Conservation (phyloP, 352 stramenopile species). For the Globisporangium spiculum region DNA sequence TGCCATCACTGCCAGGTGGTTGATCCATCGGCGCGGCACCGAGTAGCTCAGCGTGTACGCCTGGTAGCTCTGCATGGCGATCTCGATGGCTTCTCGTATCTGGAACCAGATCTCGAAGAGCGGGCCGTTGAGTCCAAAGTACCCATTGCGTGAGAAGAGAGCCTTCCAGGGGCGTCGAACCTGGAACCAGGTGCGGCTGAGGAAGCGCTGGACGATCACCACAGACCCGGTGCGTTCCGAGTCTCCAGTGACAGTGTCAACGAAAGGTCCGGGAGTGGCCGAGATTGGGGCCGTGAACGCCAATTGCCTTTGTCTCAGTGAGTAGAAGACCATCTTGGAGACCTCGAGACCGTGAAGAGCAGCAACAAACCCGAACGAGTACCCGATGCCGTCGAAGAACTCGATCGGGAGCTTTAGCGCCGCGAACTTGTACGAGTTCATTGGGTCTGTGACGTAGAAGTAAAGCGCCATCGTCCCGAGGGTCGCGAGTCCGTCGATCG, state of each 20-base stretch:
- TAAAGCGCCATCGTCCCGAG: neutral
- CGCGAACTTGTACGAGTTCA: neutral
- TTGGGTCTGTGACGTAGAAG: neutral
- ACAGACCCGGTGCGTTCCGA: neutral
- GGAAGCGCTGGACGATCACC: neutral
- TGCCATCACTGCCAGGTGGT: constrained; percentile 14
- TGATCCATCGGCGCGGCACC: constrained; percentile 23
- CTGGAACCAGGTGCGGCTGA: neutral
- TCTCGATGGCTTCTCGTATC: constrained; percentile 18
- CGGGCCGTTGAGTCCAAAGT: constrained; percentile 18
- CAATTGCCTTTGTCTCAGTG: neutral
- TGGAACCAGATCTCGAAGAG: constrained; percentile 15
- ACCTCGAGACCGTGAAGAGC: neutral
- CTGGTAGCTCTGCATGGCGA: constrained; percentile 26
- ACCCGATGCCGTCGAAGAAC: neutral
- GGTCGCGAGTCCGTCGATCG: neutral
- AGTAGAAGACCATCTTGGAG: neutral
- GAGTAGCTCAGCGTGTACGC: constrained; percentile 18
- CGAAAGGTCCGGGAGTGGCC: neutral
- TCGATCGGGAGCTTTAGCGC: neutral
- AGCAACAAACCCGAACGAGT: neutral
- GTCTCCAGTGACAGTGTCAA: neutral
- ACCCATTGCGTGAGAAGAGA: constrained; percentile 19
- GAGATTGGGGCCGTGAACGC: neutral
- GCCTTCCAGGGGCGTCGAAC: neutral